These are phyloP conservation scores for Kodamaea suecica DNA, from an alignment of 1,139 yeast species.

Conservation along the genomic window DNA sequence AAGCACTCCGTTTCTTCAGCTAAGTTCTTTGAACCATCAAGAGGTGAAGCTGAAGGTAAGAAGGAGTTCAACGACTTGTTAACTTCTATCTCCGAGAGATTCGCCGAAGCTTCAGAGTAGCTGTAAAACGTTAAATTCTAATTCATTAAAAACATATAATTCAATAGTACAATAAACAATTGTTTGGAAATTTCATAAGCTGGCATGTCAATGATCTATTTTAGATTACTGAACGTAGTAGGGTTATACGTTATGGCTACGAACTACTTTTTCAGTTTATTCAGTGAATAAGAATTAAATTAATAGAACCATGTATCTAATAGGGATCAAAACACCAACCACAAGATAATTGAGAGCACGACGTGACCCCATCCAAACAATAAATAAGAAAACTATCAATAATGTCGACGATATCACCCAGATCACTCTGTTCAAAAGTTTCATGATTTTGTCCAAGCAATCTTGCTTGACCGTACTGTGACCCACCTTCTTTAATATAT, in stretches of 20 bases:
- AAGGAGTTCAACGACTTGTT: conserved; percentile 76
- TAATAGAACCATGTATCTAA: no score
- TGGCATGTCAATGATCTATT: no score
- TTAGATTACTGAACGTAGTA: no score
- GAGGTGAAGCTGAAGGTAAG: conserved; percentile 76
- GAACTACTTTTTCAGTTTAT: no score
- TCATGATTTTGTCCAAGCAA: no score
- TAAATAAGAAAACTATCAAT: neutral
- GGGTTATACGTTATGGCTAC: no score
- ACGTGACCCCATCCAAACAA: neutral
- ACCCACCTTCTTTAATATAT: neutral
- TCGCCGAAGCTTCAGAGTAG: conserved; percentile 93
- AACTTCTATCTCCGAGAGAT: conserved; percentile 77
- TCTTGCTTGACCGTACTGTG: no score
- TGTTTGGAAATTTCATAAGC: neutral
- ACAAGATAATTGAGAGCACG: no score
- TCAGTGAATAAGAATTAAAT: no score
- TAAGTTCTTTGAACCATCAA: conserved; percentile 92
- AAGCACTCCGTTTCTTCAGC: conserved; percentile 92
- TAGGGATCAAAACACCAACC: no score
- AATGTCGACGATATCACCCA: neutral
- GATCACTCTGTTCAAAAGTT: neutral
- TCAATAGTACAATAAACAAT: conserved; percentile 3
- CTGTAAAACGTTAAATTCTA: conserved; percentile 3
- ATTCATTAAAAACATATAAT: conserved; percentile 5